Conservation (phyloP, 1,284 basidiomycete species). For the Ustanciosporium gigantosporum region DNA sequence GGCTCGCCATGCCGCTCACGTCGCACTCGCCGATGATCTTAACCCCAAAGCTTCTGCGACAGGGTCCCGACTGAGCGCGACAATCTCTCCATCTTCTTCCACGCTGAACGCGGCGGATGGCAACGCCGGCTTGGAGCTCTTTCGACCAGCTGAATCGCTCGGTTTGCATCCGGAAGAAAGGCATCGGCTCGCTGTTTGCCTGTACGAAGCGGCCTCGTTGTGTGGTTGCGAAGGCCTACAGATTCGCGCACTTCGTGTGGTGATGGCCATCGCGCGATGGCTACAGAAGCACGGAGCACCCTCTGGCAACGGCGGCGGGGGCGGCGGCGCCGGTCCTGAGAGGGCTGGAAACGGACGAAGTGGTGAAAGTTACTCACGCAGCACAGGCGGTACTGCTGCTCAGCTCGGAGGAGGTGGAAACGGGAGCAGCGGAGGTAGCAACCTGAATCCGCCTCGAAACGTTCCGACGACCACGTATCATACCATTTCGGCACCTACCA, state of each 20-base stretch:
- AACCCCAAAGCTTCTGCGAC: slow-evolving; percentile 23
- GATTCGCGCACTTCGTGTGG: slow-evolving; percentile 67
- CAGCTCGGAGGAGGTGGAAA: background rate
- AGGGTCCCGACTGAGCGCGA: slow-evolving; percentile 6
- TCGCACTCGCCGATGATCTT: slow-evolving; percentile 42
- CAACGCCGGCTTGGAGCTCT: slow-evolving; percentile 34
- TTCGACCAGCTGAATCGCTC: slow-evolving; percentile 45
- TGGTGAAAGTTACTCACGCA: slow-evolving; percentile 1
- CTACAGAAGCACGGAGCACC: slow-evolving; percentile 38
- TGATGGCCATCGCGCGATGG: slow-evolving; percentile 48
- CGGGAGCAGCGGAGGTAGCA: background rate
- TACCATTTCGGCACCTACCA: background rate
- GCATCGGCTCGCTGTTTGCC: slow-evolving; percentile 80
- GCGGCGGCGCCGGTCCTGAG: slow-evolving; percentile 14
- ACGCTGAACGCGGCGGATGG: slow-evolving; percentile 12
- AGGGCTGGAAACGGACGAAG: slow-evolving; percentile 17
- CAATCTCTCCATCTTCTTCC: slow-evolving; percentile 18
- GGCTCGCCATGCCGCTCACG: slow-evolving; percentile 88
- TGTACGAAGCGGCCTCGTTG: slow-evolving; percentile 89
- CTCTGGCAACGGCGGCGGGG: slow-evolving; percentile 7
- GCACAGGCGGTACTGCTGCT: background rate
- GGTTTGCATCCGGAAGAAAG: slow-evolving; percentile 66
- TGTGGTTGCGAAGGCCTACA: slow-evolving; percentile 85
- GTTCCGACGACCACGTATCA: background rate
- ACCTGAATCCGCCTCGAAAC: slow-evolving; percentile 2